Percentiles rank a stretch among this genome's conserved stretches.
phyloP scores from a whole-genome alignment of 495 filamentous ascomycete species.

The Penicillium coffeae region DNA sequence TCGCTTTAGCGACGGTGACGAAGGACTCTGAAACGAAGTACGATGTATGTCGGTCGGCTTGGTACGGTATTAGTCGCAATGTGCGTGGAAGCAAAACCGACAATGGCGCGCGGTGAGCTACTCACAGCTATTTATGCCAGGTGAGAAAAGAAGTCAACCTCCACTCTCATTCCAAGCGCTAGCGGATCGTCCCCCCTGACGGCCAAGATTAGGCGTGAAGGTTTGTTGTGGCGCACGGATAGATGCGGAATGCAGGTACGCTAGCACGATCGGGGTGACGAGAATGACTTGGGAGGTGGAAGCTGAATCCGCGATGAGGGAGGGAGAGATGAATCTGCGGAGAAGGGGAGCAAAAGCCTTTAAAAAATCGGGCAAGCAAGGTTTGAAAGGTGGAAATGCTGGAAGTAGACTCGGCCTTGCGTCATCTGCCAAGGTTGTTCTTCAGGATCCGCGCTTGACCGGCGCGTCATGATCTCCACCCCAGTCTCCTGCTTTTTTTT shows the following conservation, averaged over 20 bases:
- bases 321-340: too few relatives aligned
- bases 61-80: too few relatives aligned
- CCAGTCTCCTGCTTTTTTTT: not conserved
- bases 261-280: not conserved
- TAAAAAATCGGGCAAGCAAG: not conserved
- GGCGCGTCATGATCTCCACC: not conserved
- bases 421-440: not conserved
- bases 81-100: too few relatives aligned
- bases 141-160: not conserved
- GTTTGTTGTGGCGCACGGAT: constrained; percentile 13
- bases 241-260: constrained; percentile 8
- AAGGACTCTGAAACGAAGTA: too few relatives aligned
- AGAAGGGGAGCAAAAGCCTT: too few relatives aligned
- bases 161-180: constrained; percentile 7
- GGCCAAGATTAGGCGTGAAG: constrained; percentile 9
- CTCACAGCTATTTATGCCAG: not conserved
- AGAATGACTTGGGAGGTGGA: not conserved
- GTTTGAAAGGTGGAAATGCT: not conserved
- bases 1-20: too few relatives aligned
- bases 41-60: too few relatives aligned
- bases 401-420: not conserved
- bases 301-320: not conserved
- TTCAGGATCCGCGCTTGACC: not conserved
- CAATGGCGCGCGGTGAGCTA: not conserved
- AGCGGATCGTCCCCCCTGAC: constrained; percentile 4